Percentiles rank a stretch among this genome's conserved stretches.
Evolutionary conservation across 371 early-diverging fungal genomes (phyloP).

Genomic region (Apophysomyces variabilis): DNA sequence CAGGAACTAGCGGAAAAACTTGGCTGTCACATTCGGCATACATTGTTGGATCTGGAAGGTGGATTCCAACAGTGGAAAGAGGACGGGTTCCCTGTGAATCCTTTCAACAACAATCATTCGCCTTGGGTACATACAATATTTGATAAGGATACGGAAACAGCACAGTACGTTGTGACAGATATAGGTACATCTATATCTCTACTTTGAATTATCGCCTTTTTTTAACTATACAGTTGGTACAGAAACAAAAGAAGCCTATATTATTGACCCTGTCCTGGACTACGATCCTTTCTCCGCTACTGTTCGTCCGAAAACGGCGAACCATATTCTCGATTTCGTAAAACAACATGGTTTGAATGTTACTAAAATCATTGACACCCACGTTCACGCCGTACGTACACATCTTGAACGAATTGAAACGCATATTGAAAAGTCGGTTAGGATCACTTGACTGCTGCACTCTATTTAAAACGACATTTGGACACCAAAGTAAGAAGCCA

Average conservation of each 20-base stretch:
- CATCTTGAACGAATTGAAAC: constrained; percentile 7
- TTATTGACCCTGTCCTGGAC: constrained; percentile 51
- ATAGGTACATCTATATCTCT: constrained; percentile 28
- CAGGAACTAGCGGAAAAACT: constrained; percentile 29
- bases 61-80: constrained; percentile 42
- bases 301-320: constrained; percentile 34
- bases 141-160: constrained; percentile 49
- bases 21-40: constrained; percentile 38
- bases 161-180: constrained; percentile 50
- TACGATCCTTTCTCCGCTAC: constrained; percentile 44
- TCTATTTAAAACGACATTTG: constrained; percentile 35
- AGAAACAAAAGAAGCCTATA: constrained; percentile 47
- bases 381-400: constrained; percentile 49
- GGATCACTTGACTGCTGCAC: constrained; percentile 53
- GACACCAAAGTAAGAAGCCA: constrained; percentile 27
- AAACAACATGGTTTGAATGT: constrained; percentile 37
- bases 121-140: constrained; percentile 52
- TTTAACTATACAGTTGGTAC: neutral
- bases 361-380: constrained; percentile 53
- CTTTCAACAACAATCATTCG: constrained; percentile 49
- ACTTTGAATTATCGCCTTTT: neutral
- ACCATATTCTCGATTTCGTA: constrained; percentile 32
- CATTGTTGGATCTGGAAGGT: constrained; percentile 30
- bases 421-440: constrained; percentile 4
- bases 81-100: constrained; percentile 34